Percentiles rank a stretch among this genome's conserved stretches.
phyloP scores from a whole-genome alignment of 352 stramenopile species.

The Aphanomyces cochlioides region DNA sequence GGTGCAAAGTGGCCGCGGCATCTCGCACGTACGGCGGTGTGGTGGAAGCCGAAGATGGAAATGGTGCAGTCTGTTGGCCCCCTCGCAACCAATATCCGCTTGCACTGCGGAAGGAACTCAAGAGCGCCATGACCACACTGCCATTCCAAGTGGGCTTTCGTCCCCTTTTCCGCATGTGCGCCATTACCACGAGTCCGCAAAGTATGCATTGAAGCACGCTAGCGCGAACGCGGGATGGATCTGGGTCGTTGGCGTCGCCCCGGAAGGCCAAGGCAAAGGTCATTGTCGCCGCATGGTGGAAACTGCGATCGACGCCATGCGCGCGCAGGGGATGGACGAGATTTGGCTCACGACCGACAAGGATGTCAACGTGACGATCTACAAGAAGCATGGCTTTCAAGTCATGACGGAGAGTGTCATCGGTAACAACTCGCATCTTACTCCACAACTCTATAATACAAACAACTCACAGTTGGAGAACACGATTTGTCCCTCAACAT shows the following conservation, averaged over 20 bases:
- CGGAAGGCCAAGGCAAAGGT: neutral
- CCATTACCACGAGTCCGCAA: neutral
- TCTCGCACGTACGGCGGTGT: neutral
- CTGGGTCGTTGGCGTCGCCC: neutral
- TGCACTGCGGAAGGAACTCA: neutral
- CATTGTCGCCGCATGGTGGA: neutral
- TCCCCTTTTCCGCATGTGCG: neutral
- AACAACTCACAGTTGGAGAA: too few species aligned
- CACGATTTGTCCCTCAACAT: too few species aligned
- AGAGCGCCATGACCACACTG: neutral
- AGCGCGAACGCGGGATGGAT: neutral
- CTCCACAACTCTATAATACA: neutral
- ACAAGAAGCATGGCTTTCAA: slow-evolving; percentile 5
- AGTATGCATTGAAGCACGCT: neutral
- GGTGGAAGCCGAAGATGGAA: neutral
- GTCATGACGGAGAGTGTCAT: neutral
- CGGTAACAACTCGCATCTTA: neutral
- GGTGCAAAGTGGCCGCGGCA: too few species aligned
- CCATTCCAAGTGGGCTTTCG: neutral
- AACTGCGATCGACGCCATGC: neutral
- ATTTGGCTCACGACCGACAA: slow-evolving; percentile 11
- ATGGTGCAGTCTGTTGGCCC: neutral
- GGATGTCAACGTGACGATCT: slow-evolving; percentile 9
- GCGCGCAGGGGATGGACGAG: neutral
- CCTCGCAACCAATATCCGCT: neutral